These are phyloP conservation scores for Sideroxylon spinosum DNA, from an alignment of 179 eudicot species.

Conservation along the genomic window DNA sequence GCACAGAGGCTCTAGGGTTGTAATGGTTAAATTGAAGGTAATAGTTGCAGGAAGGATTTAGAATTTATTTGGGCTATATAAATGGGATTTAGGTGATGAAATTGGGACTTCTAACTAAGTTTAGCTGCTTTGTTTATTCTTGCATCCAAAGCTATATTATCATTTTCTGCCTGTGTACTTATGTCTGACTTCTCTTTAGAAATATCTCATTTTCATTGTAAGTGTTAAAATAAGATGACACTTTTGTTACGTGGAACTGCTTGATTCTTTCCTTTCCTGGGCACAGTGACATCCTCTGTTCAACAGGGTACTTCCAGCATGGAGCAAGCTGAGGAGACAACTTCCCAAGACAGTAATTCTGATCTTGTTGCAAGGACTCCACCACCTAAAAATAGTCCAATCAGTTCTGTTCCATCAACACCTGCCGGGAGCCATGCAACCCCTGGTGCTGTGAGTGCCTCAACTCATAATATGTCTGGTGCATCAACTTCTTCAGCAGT, in stretches of 20 bases:
- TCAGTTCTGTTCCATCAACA: constrained; percentile 50
- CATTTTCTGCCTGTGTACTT: background rate
- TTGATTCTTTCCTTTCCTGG: constrained; percentile 34
- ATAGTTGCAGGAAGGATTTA: background rate
- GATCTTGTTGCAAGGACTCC: constrained; percentile 73
- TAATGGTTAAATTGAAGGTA: background rate
- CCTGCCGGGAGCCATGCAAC: constrained; percentile 46
- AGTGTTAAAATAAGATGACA: background rate
- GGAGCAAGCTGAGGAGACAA: constrained; percentile 66
- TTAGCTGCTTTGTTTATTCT: too few relatives aligned
- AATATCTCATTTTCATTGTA: background rate
- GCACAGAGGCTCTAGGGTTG: too few relatives aligned
- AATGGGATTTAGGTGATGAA: too few relatives aligned
- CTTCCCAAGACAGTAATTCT: constrained; percentile 50
- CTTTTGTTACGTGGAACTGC: background rate
- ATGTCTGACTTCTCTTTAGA: background rate
- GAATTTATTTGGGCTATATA: background rate
- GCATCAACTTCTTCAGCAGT: constrained; percentile 36
- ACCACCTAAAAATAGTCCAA: constrained; percentile 57
- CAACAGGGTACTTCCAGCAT: constrained; percentile 46
- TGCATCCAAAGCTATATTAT: background rate
- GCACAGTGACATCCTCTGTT: constrained; percentile 37
- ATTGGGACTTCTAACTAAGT: too few relatives aligned
- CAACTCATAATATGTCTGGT: constrained; percentile 27
- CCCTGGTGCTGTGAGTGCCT: constrained; percentile 29